Conservation (phyloP, 371 early-diverging fungal genomes). For the Batkoa obscura region DNA sequence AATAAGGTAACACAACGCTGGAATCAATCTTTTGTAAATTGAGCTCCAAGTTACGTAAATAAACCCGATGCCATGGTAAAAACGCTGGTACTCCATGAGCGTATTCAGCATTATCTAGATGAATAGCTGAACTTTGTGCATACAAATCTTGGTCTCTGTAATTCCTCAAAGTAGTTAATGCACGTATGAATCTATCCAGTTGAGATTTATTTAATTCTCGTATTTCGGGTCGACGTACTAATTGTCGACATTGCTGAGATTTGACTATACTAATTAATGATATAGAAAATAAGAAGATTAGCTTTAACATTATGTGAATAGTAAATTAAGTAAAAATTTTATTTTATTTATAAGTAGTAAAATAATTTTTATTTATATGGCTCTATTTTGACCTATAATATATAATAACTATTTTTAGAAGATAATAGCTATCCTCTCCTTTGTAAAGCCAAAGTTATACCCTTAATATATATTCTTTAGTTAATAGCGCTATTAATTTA, state of each 20-base stretch:
- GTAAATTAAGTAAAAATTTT: too few species aligned
- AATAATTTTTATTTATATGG: too few species aligned
- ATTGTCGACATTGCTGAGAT: background rate
- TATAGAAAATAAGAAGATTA: background rate
- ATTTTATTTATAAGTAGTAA: too few species aligned
- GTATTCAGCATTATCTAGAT: background rate
- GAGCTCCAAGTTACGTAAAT: conserved; percentile 13
- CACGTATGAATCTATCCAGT: background rate
- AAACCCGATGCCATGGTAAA: conserved; percentile 23
- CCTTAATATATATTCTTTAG: too few species aligned
- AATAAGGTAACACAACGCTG: conserved; percentile 23
- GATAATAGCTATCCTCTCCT: too few species aligned
- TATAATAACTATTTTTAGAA: too few species aligned
- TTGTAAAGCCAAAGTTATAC: too few species aligned
- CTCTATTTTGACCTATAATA: too few species aligned
- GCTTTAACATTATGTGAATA: background rate
- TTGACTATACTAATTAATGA: background rate
- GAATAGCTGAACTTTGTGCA: background rate
- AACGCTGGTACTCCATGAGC: conserved; percentile 13
- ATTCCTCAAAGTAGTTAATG: background rate
- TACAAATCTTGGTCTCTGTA: background rate
- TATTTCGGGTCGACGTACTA: conserved; percentile 4
- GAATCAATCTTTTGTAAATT: conserved; percentile 17
- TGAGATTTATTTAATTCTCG: background rate
- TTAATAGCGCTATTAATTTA: too few species aligned